Evolutionary conservation across 257 asterid species (phyloP).

Genomic region (Fraxinus quadrangulata): DNA sequence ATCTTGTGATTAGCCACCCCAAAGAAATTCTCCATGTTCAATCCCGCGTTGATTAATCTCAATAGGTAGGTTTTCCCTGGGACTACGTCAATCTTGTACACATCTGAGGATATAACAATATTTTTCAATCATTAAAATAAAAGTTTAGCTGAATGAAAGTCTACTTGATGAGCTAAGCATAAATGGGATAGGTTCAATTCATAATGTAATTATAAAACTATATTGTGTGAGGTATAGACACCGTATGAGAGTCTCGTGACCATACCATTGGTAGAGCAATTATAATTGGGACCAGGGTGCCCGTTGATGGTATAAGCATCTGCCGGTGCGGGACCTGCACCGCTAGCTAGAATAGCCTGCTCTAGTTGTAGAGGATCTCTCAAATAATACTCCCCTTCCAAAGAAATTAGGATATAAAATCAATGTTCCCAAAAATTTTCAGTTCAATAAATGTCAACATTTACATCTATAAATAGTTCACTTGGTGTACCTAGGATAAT

Average conservation of each 20-base stretch:
- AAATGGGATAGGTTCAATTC: neutral
- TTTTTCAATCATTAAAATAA: neutral
- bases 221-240: neutral
- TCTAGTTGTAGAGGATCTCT: slow-evolving; percentile 47
- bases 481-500: slow-evolving; percentile 45
- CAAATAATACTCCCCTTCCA: slow-evolving; percentile 62
- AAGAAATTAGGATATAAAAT: neutral
- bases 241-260: neutral
- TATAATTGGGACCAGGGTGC: slow-evolving; percentile 71
- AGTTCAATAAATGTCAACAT: neutral
- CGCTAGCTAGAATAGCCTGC: slow-evolving; percentile 48
- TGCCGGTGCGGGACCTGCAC: slow-evolving; percentile 54
- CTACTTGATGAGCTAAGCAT: neutral
- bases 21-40: slow-evolving; percentile 62
- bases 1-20: slow-evolving; percentile 57
- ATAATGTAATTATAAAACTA: neutral
- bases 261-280: slow-evolving; percentile 59
- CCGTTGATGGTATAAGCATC: slow-evolving; percentile 70
- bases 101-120: slow-evolving; percentile 40
- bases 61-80: slow-evolving; percentile 65
- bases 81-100: slow-evolving; percentile 49
- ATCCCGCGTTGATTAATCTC: slow-evolving; percentile 59
- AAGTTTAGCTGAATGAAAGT: neutral
- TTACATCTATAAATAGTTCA: neutral
- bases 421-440: neutral